Percentiles rank a stretch among this genome's conserved stretches.
Conservation (phyloP, 306 rosid genomes). For the Myrica gale region DNA sequence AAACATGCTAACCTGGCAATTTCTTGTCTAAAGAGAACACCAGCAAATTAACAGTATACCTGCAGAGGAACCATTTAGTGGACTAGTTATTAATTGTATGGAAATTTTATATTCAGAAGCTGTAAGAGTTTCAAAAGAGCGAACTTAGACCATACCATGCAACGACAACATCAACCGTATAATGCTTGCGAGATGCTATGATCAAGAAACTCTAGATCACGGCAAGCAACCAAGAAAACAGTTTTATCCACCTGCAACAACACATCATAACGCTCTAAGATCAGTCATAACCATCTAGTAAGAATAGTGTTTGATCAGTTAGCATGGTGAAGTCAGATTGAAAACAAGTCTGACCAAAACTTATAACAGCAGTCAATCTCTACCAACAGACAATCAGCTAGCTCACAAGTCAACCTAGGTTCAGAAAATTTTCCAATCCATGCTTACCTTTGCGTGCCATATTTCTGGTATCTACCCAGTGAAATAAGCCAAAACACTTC, state of each 20-base stretch:
- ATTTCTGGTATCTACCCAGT: conserved; percentile 68
- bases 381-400: not conserved
- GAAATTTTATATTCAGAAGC: not conserved
- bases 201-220: conserved; percentile 81
- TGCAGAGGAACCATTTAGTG: conserved; percentile 35
- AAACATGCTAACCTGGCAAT: conserved; percentile 62
- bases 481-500: conserved; percentile 11
- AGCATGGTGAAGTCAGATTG: not conserved
- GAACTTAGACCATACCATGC: conserved; percentile 65
- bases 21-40: conserved; percentile 84
- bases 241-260: conserved; percentile 65
- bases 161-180: conserved; percentile 93
- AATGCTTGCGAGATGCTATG: conserved; percentile 97
- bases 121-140: not conserved
- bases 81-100: conserved; percentile 3
- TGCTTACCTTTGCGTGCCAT: conserved; percentile 71
- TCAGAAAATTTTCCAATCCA: conserved; percentile 11
- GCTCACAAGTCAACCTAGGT: not conserved
- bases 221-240: conserved; percentile 83
- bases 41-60: conserved; percentile 97
- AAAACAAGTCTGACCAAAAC: not conserved
- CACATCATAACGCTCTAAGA: not conserved
- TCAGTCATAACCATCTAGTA: conserved; percentile 17
- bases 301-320: not conserved
- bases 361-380: not conserved